Conservation (phyloP, 2,329 filamentous ascomycete genomes). For the Chaetomium strumarium region DNA sequence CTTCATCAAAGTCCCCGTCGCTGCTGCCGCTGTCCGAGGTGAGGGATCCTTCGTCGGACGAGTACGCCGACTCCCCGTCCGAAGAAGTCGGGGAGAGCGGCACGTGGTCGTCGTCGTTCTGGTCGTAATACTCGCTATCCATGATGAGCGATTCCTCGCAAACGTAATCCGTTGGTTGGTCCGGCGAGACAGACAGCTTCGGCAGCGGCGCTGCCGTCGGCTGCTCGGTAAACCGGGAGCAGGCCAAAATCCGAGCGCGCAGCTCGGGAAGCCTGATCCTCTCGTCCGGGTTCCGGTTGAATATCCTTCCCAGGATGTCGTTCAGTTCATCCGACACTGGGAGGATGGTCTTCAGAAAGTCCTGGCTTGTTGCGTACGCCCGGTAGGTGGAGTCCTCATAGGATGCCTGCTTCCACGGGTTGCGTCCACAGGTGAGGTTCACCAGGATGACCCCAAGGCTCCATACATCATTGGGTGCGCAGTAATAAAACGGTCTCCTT, state of each 20-base stretch:
- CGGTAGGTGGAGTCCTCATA: constrained; percentile 91
- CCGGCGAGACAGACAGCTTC: constrained; percentile 39
- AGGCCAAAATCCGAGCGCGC: constrained; percentile 67
- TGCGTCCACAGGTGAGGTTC: constrained; percentile 94
- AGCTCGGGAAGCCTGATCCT: constrained; percentile 79
- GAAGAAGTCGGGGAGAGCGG: constrained; percentile 46
- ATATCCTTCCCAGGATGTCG: constrained; percentile 78
- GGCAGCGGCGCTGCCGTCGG: constrained; percentile 30
- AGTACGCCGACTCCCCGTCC: constrained; percentile 38
- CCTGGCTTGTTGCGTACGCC: constrained; percentile 76
- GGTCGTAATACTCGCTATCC: constrained; percentile 31
- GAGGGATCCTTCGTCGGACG: constrained; percentile 51
- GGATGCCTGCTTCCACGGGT: constrained; percentile 97
- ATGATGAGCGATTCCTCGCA: constrained; percentile 40
- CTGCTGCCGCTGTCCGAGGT: constrained; percentile 47
- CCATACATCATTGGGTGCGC: constrained; percentile 95
- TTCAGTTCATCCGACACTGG: constrained; percentile 87
- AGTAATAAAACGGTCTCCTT: constrained; percentile 74
- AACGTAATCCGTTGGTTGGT: constrained; percentile 39
- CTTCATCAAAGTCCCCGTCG: constrained; percentile 43
- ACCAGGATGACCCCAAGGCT: constrained; percentile 96
- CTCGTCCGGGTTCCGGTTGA: constrained; percentile 76
- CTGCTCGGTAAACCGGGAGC: constrained; percentile 62
- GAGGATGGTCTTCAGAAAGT: constrained; percentile 88
- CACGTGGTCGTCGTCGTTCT: constrained; percentile 36